Percentiles rank a stretch among this genome's conserved stretches.
Evolutionary conservation across 768 basidiomycete species (phyloP).

Genomic region (Piloderma croceum): DNA sequence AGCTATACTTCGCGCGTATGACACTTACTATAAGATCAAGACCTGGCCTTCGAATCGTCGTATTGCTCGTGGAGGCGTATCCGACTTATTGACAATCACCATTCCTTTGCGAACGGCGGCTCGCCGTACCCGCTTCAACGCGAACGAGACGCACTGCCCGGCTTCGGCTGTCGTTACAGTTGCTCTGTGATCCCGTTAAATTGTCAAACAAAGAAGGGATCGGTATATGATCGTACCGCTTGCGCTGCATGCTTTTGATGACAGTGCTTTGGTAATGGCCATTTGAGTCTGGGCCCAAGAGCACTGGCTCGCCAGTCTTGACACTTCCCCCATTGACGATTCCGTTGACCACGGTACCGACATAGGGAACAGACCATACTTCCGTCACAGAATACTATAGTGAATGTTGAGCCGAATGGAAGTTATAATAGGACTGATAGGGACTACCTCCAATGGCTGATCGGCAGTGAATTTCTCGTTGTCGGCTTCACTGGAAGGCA

Average conservation of each 20-base stretch:
- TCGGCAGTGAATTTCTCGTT: constrained; percentile 74
- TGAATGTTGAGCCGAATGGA: constrained; percentile 4
- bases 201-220: background rate
- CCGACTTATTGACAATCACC: constrained; percentile 82
- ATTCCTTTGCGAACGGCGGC: constrained; percentile 87
- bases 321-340: constrained; percentile 72
- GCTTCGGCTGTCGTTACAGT: constrained; percentile 83
- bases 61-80: constrained; percentile 76
- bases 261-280: constrained; percentile 78
- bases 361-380: constrained; percentile 84
- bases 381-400: constrained; percentile 82
- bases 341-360: constrained; percentile 80
- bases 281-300: constrained; percentile 89
- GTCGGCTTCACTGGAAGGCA: constrained; percentile 84
- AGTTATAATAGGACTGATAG: background rate
- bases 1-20: background rate
- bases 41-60: constrained; percentile 90
- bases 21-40: constrained; percentile 79
- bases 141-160: constrained; percentile 91
- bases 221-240: constrained; percentile 46
- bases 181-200: constrained; percentile 43
- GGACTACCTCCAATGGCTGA: constrained; percentile 70
- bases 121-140: constrained; percentile 82
- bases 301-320: constrained; percentile 74
- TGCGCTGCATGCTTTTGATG: constrained; percentile 91